phyloP scores from a whole-genome alignment of 2,329 filamentous ascomycete species.

The Rutstroemia sydowiana region DNA sequence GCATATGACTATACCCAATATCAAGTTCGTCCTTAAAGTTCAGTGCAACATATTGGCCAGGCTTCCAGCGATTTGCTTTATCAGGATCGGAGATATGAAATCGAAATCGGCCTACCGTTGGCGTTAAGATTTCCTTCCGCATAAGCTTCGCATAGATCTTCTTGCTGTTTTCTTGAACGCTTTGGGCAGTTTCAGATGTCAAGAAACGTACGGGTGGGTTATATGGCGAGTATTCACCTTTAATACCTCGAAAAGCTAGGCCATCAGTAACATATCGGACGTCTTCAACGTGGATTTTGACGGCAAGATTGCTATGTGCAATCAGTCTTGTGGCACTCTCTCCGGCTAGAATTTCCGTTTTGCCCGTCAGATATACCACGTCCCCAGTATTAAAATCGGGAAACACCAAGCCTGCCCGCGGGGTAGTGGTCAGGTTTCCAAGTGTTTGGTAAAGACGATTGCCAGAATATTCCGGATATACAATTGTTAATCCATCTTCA shows the following conservation, averaged over 20 bases:
- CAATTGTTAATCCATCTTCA: constrained; percentile 38
- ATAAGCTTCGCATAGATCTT: constrained; percentile 45
- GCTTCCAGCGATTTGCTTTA: constrained; percentile 41
- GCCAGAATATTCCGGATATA: constrained; percentile 77
- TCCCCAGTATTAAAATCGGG: constrained; percentile 68
- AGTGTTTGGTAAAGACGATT: constrained; percentile 80
- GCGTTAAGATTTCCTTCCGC: constrained; percentile 52
- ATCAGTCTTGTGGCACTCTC: constrained; percentile 54
- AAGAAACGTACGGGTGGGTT: constrained; percentile 67
- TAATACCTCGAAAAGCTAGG: constrained; percentile 58
- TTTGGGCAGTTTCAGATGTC: constrained; percentile 42
- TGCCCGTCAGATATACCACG: constrained; percentile 66
- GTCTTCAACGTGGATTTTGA: constrained; percentile 56
- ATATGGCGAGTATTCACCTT: constrained; percentile 62
- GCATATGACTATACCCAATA: constrained; percentile 74
- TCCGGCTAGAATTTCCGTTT: constrained; percentile 58
- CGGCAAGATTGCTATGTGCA: constrained; percentile 63
- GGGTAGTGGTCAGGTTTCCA: constrained; percentile 65
- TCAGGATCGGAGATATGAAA: constrained; percentile 40
- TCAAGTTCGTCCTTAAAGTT: constrained; percentile 64
- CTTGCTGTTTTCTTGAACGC: constrained; percentile 8
- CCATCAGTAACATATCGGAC: constrained; percentile 56
- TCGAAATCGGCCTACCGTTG: constrained; percentile 58
- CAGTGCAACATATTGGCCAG: constrained; percentile 73
- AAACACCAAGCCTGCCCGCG: constrained; percentile 61